A percentile compares a stretch with the other conserved stretches of the same genome.
These are phyloP conservation scores for Malbranchea zuffiana DNA, from an alignment of 2,329 filamentous ascomycete genomes.

Conservation along the genomic window DNA sequence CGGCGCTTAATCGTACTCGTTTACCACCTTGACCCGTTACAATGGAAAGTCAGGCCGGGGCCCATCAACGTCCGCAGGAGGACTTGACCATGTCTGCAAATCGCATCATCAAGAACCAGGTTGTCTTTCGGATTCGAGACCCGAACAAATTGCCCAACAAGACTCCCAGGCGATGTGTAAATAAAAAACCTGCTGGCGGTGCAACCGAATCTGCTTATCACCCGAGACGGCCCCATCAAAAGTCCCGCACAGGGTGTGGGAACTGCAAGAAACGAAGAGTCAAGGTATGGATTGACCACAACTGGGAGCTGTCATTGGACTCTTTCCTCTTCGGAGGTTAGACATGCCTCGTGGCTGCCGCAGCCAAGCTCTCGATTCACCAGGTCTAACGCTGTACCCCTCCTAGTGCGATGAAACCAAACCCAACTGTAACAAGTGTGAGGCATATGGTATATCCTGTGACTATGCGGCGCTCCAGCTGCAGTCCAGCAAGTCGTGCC, in stretches of 20 bases:
- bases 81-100: conserved; percentile 3
- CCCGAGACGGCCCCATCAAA: conserved; percentile 25
- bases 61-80: neutral
- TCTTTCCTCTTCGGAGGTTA: too few relatives aligned
- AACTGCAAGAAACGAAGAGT: conserved; percentile 28
- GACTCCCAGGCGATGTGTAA: conserved; percentile 1
- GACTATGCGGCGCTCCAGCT: conserved; percentile 17
- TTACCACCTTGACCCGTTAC: too few relatives aligned
- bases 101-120: conserved; percentile 15
- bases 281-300: conserved; percentile 20
- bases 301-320: neutral
- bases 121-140: conserved; percentile 15
- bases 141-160: neutral
- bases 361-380: too few relatives aligned
- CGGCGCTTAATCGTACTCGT: too few relatives aligned
- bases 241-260: conserved; percentile 26
- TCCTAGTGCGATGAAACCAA: conserved; percentile 27
- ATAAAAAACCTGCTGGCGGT: too few relatives aligned
- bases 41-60: too few relatives aligned
- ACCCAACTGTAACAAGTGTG: conserved; percentile 24
- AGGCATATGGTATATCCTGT: conserved; percentile 23
- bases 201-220: conserved; percentile 18
- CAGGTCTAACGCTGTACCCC: too few relatives aligned
- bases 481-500: neutral
- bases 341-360: too few relatives aligned